Base-by-base conservation (phyloP, 2,329 filamentous ascomycete genomes). In the Coleophoma crateriformis region DNA sequence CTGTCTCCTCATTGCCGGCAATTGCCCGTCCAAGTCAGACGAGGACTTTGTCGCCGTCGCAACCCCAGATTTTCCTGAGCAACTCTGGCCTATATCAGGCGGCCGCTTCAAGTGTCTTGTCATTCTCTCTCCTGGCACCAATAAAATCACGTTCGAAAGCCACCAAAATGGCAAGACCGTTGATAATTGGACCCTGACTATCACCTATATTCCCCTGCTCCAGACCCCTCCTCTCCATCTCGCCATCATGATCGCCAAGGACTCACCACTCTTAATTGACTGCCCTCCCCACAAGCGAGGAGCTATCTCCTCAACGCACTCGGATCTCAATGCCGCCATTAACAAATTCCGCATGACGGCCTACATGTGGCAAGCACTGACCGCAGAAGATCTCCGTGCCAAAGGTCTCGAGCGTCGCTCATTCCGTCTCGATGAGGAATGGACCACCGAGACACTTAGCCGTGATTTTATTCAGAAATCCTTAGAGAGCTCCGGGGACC, bases 321-420 rank as follows among this genome's bases (percentile, higher is more conserved):
- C 66, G 4, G 81, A 73, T 11, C 62, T 88, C 15, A 77, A 84
- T 27, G 78, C 79, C 15, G 85, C 85, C 1, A 75, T 87, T 46
- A 76, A 78, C 57, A 90, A 90, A 62, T 85, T 87, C 57, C 77
- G 84, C 48, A 87, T 87, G 77, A 78, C 84, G 17, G 86, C 84
- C 20, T 88, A 88, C 64, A 75, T 89, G 49, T 88, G 86, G 85
- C 86, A 90, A 63, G 84, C 85, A 19, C 85, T 87, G 50, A 88
- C 84, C 1, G 85, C 84, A 19, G 85, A 89, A 61, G 85, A 89
- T 59, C 85, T 89, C 80, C 82, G 82, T 54, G 74, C 79, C 45
- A 79, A 86, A 58, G 79, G 81, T 22, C 82, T 89, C 54, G 84
- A 83, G 10, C 75, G 85, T 44, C 77, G 85, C 47, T 85, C 82